Conservation (phyloP, 2,329 filamentous ascomycete species). For the Penicillium aurantiogriseum region DNA sequence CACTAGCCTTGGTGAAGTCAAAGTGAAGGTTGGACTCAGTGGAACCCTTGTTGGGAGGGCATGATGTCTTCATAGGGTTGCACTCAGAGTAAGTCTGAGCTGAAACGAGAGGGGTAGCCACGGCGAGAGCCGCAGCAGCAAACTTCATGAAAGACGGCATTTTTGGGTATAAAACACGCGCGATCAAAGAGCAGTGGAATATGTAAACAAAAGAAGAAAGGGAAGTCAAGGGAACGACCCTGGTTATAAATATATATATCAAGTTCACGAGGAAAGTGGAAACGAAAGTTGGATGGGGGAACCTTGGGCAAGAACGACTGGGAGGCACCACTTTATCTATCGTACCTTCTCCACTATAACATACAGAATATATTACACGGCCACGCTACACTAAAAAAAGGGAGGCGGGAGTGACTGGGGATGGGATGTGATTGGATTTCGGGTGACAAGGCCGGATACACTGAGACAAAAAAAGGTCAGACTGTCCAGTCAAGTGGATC, state of each 20-base stretch:
- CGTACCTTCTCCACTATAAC: neutral
- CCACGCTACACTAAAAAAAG: conserved; percentile 5
- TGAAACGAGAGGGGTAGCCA: conserved; percentile 30
- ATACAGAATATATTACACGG: neutral
- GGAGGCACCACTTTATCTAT: conserved; percentile 1
- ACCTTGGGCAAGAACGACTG: neutral
- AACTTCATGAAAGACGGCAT: conserved; percentile 36
- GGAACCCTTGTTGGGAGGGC: conserved; percentile 69
- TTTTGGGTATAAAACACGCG: conserved; percentile 2
- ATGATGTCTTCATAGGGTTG: conserved; percentile 61
- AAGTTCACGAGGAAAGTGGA: conserved; percentile 7
- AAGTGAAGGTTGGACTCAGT: conserved; percentile 41
- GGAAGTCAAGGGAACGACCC: neutral
- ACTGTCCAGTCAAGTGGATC: conserved; percentile 3
- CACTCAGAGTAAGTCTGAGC: conserved; percentile 77
- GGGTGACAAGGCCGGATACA: neutral
- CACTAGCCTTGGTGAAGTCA: conserved; percentile 51
- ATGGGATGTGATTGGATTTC: neutral
- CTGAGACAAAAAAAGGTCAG: conserved; percentile 5
- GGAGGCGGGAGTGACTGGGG: conserved; percentile 6
- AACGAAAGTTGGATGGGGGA: conserved; percentile 7
- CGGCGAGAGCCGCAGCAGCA: conserved; percentile 32
- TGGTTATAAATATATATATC: conserved; percentile 1
- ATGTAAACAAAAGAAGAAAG: conserved; percentile 1
- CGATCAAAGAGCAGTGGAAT: neutral